A percentile compares a stretch with the other conserved stretches of the same genome.
These are phyloP conservation scores for Epichloe sibirici DNA, from an alignment of 2,329 filamentous ascomycete genomes.

Conservation along the genomic window DNA sequence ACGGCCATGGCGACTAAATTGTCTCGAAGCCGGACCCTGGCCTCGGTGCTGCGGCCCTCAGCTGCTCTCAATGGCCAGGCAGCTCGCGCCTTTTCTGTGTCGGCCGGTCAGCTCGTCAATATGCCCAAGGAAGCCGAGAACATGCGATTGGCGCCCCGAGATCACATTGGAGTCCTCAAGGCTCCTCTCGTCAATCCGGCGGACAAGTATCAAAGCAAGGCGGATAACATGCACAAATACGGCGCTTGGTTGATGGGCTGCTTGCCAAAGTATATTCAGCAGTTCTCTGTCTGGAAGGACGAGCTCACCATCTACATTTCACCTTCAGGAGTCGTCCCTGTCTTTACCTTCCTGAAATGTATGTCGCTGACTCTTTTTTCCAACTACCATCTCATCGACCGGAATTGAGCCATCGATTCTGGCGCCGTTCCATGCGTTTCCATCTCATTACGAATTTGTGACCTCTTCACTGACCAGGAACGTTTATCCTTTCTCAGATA, in stretches of 20 bases:
- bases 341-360: constrained; percentile 88
- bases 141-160: constrained; percentile 51
- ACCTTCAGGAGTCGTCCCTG: constrained; percentile 76
- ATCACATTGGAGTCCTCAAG: constrained; percentile 51
- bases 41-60: constrained; percentile 42
- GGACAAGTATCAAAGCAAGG: constrained; percentile 84
- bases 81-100: constrained; percentile 38
- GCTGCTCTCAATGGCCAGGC: constrained; percentile 27
- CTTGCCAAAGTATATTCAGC: constrained; percentile 94
- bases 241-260: constrained; percentile 95
- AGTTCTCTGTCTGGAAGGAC: constrained; percentile 99
- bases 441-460: neutral
- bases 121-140: constrained; percentile 52
- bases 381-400: neutral
- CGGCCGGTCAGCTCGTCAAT: constrained; percentile 37
- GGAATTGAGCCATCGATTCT: neutral
- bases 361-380: constrained; percentile 9
- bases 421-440: neutral
- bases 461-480: neutral
- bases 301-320: constrained; percentile 91
- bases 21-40: constrained; percentile 42
- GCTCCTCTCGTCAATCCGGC: constrained; percentile 77
- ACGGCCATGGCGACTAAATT: constrained; percentile 49
- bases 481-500: constrained; percentile 40
- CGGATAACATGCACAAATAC: constrained; percentile 82